A percentile compares a stretch with the other conserved stretches of the same genome.
Evolutionary conservation across 371 early-diverging fungal species (phyloP).

Genomic region (Coemansia sp.): DNA sequence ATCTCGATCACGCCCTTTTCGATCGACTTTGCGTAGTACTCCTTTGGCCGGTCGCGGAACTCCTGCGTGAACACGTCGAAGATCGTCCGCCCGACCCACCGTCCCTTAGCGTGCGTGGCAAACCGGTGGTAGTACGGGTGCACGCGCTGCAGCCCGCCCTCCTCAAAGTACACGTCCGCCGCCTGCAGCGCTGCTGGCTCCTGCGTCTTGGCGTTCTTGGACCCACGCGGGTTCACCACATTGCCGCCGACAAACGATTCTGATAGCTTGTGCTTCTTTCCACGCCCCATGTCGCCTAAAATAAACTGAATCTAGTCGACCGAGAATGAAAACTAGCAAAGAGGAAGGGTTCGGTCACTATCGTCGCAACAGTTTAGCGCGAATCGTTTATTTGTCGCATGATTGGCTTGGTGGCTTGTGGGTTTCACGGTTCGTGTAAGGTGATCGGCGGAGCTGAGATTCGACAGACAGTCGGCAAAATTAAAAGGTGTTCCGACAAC

Average conservation of each 20-base stretch:
- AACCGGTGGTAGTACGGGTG: conserved; percentile 81
- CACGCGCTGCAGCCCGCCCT: conserved; percentile 70
- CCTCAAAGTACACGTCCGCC: conserved; percentile 53
- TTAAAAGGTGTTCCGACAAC: too few relatives aligned
- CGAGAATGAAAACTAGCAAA: neutral
- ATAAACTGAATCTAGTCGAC: neutral
- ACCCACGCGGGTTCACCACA: conserved; percentile 6
- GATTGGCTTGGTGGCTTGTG: too few relatives aligned
- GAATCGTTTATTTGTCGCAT: too few relatives aligned
- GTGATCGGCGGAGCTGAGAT: too few relatives aligned
- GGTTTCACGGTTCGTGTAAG: too few relatives aligned
- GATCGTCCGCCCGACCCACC: conserved; percentile 79
- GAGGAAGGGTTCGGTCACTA: too few relatives aligned
- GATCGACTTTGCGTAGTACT: conserved; percentile 83
- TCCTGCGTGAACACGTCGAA: conserved; percentile 79
- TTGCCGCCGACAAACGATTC: conserved; percentile 11
- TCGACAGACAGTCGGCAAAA: too few relatives aligned
- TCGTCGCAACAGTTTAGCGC: too few relatives aligned
- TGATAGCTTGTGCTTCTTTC: conserved; percentile 22
- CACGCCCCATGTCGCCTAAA: conserved; percentile 8
- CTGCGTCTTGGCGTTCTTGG: conserved; percentile 9
- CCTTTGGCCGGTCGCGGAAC: conserved; percentile 78
- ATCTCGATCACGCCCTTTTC: conserved; percentile 73
- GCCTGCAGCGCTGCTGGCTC: neutral
- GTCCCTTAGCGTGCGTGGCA: conserved; percentile 82